Percentiles rank a stretch among this genome's conserved stretches.
Evolutionary conservation across 768 basidiomycete species (phyloP).

Genomic region (Serpula lacrymans): DNA sequence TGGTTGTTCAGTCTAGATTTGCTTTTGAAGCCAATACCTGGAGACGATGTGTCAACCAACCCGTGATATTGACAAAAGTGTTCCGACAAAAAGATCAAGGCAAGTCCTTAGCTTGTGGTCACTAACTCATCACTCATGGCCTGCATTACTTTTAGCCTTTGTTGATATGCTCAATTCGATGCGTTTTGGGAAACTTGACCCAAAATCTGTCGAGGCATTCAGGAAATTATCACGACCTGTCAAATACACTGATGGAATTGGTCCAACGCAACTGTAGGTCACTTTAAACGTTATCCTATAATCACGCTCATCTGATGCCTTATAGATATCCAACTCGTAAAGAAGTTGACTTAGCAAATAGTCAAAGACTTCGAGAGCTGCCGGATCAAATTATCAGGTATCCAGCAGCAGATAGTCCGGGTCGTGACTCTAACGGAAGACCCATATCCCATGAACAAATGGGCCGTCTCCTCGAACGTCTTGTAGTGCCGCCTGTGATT

Average conservation of each 20-base stretch:
- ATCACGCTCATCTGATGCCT: not conserved
- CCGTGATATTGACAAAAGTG: slow-evolving; percentile 63
- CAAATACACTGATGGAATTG: slow-evolving; percentile 65
- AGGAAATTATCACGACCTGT: slow-evolving; percentile 52
- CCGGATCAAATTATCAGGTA: slow-evolving; percentile 37
- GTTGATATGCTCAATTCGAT: slow-evolving; percentile 86
- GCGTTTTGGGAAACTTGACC: slow-evolving; percentile 66
- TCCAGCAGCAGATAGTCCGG: slow-evolving; percentile 42
- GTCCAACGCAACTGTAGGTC: slow-evolving; percentile 76
- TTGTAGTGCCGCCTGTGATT: slow-evolving; percentile 51
- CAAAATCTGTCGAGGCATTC: slow-evolving; percentile 46
- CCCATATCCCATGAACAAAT: slow-evolving; percentile 34
- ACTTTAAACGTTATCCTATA: not conserved
- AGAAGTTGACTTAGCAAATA: slow-evolving; percentile 75
- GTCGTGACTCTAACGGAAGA: slow-evolving; percentile 41
- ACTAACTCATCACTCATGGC: not conserved
- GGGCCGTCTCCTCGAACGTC: slow-evolving; percentile 48
- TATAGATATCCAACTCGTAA: slow-evolving; percentile 62
- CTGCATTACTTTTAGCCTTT: slow-evolving; percentile 43
- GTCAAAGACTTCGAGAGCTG: slow-evolving; percentile 43
- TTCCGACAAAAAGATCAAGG: slow-evolving; percentile 87
- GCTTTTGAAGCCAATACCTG: slow-evolving; percentile 82
- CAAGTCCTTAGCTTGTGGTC: slow-evolving; percentile 17
- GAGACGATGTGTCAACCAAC: slow-evolving; percentile 55
- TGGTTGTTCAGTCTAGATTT: slow-evolving; percentile 52